Conservation (phyloP, 805 yeast genomes). For the Myxozyma mucilagina region DNA sequence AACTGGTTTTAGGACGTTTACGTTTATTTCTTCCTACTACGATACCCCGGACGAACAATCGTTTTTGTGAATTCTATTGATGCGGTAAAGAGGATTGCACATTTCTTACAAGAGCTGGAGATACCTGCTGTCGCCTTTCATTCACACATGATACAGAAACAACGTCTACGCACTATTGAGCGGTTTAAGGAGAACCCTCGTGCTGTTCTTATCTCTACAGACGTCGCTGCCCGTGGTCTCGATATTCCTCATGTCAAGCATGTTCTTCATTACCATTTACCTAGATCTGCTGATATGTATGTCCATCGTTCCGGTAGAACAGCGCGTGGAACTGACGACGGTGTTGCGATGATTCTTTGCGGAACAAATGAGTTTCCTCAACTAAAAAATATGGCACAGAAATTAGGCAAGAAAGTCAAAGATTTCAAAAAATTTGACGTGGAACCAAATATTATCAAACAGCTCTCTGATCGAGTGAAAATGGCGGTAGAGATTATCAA, state of each 20-base stretch:
- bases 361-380: conserved; percentile 93
- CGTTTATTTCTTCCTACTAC: conserved; percentile 78
- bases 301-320: conserved; percentile 97
- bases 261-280: conserved; percentile 93
- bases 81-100: conserved; percentile 82
- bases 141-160: conserved; percentile 93
- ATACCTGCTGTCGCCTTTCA: conserved; percentile 75
- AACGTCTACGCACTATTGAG: conserved; percentile 82
- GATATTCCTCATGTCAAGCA: conserved; percentile 90
- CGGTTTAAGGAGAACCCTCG: conserved; percentile 56
- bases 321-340: conserved; percentile 85
- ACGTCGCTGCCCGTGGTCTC: conserved; percentile 97
- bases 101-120: conserved; percentile 67
- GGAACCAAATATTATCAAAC: conserved; percentile 70
- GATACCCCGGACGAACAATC: conserved; percentile 86
- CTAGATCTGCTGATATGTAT: conserved; percentile 90
- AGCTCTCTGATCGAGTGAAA: conserved; percentile 65
- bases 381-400: conserved; percentile 74
- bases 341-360: conserved; percentile 92
- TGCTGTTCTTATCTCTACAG: conserved; percentile 81
- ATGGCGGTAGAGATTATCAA: conserved; percentile 78
- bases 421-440: conserved; percentile 68
- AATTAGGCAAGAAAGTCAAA: conserved; percentile 48
- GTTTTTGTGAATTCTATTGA: conserved; percentile 96
- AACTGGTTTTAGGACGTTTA: conserved; percentile 56